Evolutionary conservation across 2,329 filamentous ascomycete genomes (phyloP), one percentile per base, ranked within the genome.

Genomic region (Calonectria hawksworthii): DNA sequence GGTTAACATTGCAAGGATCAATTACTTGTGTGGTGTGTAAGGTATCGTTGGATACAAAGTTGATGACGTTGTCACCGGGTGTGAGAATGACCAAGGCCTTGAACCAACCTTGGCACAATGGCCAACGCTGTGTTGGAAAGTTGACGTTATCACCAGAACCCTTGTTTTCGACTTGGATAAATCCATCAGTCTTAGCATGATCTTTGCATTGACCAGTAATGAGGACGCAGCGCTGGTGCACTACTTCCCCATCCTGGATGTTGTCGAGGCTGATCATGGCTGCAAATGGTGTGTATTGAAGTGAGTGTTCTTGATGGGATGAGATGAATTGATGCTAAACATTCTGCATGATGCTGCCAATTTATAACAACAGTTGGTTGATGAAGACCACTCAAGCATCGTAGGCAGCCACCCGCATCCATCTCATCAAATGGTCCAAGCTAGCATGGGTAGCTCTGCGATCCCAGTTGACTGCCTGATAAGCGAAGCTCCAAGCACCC

Each of bases 61-160:
- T 36, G 23, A 77, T 30, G 3, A 65, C 41, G 36, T 78, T 77
- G 21, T 76, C 64, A 18, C 77, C 75, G 0, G 77, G 75, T 0
- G 38, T 64, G 10, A 78, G 65, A 41, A 78, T 70, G 14, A 66
- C 59, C 18, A 78, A 51, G 5, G 74, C 72, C 44, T 76, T 77
- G 67, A 77, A 78, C 68, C 70, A 74, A 16, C 77, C 75, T 11
- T 74, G 72, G 32, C 72, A 76, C 64, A 78, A 30, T 9, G 72
- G 77, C 77, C 77, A 78, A 23, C 51, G 34, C 41, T 77, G 75
- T 16, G 72, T 71, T 16, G 77, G 77, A 38, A 78, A 78, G 7
- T 28, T 56, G 8, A 38, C 14, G 6, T 47, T 44, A 13, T 70
- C 72, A 8, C 21, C 51, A 18, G 56, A 23, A 16, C 71, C 67